phyloP scores from a whole-genome alignment of 306 rosid genomes.

The Quercus gilva region DNA sequence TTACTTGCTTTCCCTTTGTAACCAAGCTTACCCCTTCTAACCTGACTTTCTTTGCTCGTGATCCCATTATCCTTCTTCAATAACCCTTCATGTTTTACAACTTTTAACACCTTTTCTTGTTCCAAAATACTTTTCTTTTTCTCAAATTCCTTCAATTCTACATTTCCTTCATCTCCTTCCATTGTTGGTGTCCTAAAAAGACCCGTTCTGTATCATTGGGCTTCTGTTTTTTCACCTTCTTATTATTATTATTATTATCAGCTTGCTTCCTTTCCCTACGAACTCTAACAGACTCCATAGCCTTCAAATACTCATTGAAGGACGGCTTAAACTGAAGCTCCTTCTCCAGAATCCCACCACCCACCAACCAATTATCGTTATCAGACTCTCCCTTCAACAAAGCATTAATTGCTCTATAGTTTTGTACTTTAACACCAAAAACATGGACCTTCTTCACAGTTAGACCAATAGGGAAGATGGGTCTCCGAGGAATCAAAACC shows the following conservation, averaged over 20 bases:
- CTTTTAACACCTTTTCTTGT: slow-evolving; percentile 20
- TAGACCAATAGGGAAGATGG: slow-evolving; percentile 32
- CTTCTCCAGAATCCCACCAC: slow-evolving; percentile 38
- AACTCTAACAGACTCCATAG: slow-evolving; percentile 64
- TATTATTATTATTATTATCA: background rate
- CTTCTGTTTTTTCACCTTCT: slow-evolving; percentile 24
- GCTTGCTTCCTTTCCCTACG: slow-evolving; percentile 28
- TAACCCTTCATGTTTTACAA: slow-evolving; percentile 17
- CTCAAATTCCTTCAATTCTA: slow-evolving; percentile 15
- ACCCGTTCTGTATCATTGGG: slow-evolving; percentile 15
- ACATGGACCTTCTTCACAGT: slow-evolving; percentile 12
- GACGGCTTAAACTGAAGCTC: slow-evolving; percentile 74
- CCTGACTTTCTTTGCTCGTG: slow-evolving; percentile 14
- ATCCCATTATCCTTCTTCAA: slow-evolving; percentile 4
- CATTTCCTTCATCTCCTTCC: slow-evolving; percentile 26
- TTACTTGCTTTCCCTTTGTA: slow-evolving; percentile 19
- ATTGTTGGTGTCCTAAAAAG: slow-evolving; percentile 17
- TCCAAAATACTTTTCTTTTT: background rate
- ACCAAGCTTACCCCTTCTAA: background rate
- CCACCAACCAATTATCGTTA: slow-evolving; percentile 26
- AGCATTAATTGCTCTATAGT: slow-evolving; percentile 35
- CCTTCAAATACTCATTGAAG: slow-evolving; percentile 72
- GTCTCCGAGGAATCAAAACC: slow-evolving; percentile 34
- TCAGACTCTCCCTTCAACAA: slow-evolving; percentile 38
- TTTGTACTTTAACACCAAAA: slow-evolving; percentile 15